Evolutionary conservation across 768 basidiomycete species (phyloP).

Genomic region (Infundibulicybe gibba): DNA sequence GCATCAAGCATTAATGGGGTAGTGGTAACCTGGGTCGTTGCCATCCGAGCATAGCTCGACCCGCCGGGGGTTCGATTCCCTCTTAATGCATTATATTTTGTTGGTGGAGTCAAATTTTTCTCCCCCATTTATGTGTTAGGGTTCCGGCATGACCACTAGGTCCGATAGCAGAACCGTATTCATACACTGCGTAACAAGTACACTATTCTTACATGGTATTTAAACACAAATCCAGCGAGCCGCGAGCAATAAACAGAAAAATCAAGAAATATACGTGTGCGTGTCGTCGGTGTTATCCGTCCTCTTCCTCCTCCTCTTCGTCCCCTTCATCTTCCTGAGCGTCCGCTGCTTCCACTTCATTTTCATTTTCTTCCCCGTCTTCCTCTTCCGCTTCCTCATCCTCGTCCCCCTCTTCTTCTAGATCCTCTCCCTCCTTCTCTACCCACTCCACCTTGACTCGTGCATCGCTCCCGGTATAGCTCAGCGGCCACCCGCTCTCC

Average conservation of each 20-base stretch:
- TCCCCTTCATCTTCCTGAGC: constrained; percentile 7
- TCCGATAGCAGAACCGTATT: too few species aligned
- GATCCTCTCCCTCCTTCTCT: constrained; percentile 17
- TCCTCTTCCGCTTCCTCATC: constrained; percentile 20
- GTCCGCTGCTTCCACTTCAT: constrained; percentile 10
- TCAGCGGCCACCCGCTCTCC: constrained; percentile 21
- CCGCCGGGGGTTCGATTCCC: constrained; percentile 85
- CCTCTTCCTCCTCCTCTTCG: not conserved
- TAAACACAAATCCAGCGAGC: too few species aligned
- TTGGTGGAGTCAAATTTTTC: too few species aligned
- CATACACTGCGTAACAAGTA: too few species aligned
- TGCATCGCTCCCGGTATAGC: constrained; percentile 2
- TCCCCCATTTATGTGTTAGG: too few species aligned
- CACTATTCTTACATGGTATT: too few species aligned
- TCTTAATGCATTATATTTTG: constrained; percentile 73
- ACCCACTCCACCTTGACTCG: constrained; percentile 17
- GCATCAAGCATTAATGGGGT: constrained; percentile 11
- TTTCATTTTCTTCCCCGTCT: constrained; percentile 14
- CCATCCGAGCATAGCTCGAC: constrained; percentile 39
- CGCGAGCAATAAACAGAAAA: too few species aligned
- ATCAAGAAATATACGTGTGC: too few species aligned
- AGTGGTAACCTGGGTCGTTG: constrained; percentile 9
- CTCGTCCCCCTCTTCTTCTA: constrained; percentile 24
- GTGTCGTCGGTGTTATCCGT: not conserved
- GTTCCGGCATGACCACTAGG: too few species aligned